Evolutionary conservation across 768 basidiomycete genomes (phyloP), one percentile per base, ranked within the genome.

Genomic region (Leccinum truebloodii): DNA sequence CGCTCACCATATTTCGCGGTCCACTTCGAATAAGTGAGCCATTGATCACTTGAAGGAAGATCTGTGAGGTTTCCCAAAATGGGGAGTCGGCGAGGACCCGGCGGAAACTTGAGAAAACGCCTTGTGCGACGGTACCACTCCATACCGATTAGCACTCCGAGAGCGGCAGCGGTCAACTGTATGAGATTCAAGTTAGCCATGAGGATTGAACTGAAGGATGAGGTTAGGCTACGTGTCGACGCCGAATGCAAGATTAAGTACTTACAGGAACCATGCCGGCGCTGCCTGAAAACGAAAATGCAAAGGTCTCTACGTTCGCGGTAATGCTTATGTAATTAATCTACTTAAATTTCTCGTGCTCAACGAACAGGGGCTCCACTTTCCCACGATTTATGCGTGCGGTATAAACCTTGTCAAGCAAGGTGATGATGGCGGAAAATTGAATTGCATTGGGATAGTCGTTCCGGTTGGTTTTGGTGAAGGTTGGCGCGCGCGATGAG

Each of bases 11-110:
- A 59, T 26, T 35, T 34, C 35, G n/a, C 52, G 4, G 44, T 59
- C 58, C 52, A 54, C 52, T 59, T 48, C 9, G 58, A 59, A 53
- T 48, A 59, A 3, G 58, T 48, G 22, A 59, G 44, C 58, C 58
- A 59, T 6, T 59, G 58, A 10, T 54, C 32, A 26, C 41, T 53
- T 18, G 6, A 1, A 3, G 58, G 58, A 18, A 59, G 58, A 18
- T 59, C 44, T 6, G 18, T 24, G 6, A 52, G 39, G 32, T 59
- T 59, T 54, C 52, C 58, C 28, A 59, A 18, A 10, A 59, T 13
- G 32, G 44, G 58, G 30, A 46, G 52, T 18, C 44, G 58, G 12
- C 39, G 58, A 22, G 58, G 58, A 14, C 58, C 58, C 3, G 58
- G 52, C 4, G 58, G 58, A 22, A 59, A 54, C 32, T 54, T 59